These are phyloP conservation scores for Yarrowia galli DNA, from an alignment of 1,139 yeast genomes.

Conservation along the genomic window DNA sequence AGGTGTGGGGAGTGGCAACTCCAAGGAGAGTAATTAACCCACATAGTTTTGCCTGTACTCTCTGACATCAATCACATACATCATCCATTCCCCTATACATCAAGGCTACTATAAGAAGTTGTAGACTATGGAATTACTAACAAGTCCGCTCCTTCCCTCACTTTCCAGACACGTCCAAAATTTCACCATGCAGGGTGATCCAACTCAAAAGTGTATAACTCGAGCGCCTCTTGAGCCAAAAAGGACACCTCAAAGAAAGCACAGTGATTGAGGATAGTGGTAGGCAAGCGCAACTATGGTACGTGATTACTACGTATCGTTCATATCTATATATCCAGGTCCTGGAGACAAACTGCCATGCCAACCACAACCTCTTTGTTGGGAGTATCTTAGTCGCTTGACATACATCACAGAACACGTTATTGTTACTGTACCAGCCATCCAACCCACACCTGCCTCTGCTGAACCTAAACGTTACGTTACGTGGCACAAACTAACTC, in stretches of 20 bases:
- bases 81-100: background rate
- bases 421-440: slow-evolving; percentile 19
- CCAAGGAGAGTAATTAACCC: no score
- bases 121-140: background rate
- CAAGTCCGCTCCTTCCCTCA: slow-evolving; percentile 18
- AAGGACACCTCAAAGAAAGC: slow-evolving; percentile 29
- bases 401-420: slow-evolving; percentile 4
- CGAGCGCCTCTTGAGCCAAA: slow-evolving; percentile 31
- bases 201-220: slow-evolving; percentile 30
- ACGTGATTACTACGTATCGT: no score
- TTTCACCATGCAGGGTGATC: slow-evolving; percentile 38
- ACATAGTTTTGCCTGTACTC: no score
- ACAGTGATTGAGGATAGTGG: background rate
- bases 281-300: no score
- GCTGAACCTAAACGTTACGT: slow-evolving; percentile 30
- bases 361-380: background rate
- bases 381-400: background rate
- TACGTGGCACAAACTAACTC: slow-evolving; percentile 37
- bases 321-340: no score
- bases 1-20: no score
- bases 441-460: slow-evolving; percentile 21
- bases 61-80: no score
- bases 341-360: background rate
- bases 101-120: background rate
- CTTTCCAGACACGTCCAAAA: slow-evolving; percentile 35